phyloP scores from a whole-genome alignment of 2,329 filamentous ascomycete genomes.

The Cercospora sp. region DNA sequence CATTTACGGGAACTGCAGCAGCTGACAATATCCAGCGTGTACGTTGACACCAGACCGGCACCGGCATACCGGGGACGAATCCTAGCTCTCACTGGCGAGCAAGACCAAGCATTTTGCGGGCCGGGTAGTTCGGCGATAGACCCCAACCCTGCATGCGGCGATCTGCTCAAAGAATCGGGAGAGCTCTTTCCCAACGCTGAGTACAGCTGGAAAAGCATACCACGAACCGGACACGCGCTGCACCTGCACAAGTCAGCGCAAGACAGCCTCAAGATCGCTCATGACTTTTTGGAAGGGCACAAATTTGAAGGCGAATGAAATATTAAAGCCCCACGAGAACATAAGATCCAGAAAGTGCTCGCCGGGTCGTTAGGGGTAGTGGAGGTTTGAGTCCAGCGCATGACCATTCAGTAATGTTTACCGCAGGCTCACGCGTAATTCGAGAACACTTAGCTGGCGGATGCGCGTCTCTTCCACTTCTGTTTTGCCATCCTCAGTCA shows the following conservation, averaged over 20 bases:
- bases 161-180: slow-evolving; percentile 16
- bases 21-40: slow-evolving; percentile 6
- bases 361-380: neutral
- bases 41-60: slow-evolving; percentile 13
- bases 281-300: slow-evolving; percentile 14
- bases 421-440: slow-evolving; percentile 37
- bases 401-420: slow-evolving; percentile 18
- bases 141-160: slow-evolving; percentile 14
- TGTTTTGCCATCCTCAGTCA: slow-evolving; percentile 31
- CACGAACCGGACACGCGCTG: slow-evolving; percentile 18
- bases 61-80: slow-evolving; percentile 18
- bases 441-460: slow-evolving; percentile 37
- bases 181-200: slow-evolving; percentile 20
- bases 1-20: neutral
- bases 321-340: neutral
- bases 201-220: slow-evolving; percentile 21
- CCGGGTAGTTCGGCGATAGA: slow-evolving; percentile 19
- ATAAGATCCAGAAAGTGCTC: neutral
- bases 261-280: slow-evolving; percentile 13
- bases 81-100: slow-evolving; percentile 21
- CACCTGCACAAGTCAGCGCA: slow-evolving; percentile 14
- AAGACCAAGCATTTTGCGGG: slow-evolving; percentile 27
- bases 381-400: neutral
- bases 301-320: slow-evolving; percentile 3
- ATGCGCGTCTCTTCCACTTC: slow-evolving; percentile 42